Evolutionary conservation across 2,329 filamentous ascomycete species (phyloP).

Genomic region (Ceratocystis destructans): DNA sequence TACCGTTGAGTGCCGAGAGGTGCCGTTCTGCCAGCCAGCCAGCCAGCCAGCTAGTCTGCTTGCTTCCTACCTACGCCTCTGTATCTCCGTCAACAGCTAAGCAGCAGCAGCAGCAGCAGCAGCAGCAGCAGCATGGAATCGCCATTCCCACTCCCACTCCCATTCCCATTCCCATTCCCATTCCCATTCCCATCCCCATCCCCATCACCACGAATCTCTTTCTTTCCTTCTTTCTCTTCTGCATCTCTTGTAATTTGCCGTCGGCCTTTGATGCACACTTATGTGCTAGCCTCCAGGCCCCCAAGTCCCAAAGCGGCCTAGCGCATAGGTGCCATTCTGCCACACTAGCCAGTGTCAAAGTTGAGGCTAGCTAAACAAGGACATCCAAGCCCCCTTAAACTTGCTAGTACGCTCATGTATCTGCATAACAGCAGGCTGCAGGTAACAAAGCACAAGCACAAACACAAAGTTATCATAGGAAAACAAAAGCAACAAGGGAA

Average conservation of each 20-base stretch:
- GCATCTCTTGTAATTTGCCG: neutral
- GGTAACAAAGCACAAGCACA: constrained; percentile 1
- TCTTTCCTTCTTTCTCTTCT: no score
- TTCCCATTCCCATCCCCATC: no score
- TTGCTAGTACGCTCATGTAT: neutral
- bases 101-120: no score
- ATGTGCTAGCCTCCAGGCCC: neutral
- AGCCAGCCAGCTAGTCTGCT: no score
- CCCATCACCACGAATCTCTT: no score
- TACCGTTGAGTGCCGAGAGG: no score
- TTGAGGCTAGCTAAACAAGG: neutral
- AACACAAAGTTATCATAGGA: neutral
- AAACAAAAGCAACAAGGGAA: neutral
- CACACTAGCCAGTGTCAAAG: neutral
- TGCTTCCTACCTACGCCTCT: no score
- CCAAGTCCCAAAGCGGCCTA: neutral
- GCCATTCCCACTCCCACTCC: no score
- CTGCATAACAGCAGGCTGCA: neutral
- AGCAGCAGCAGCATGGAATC: no score
- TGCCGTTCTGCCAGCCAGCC: no score
- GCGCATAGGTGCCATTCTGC: neutral
- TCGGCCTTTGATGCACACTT: neutral
- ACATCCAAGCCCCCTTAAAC: neutral
- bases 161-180: no score
- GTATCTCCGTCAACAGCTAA: no score